Conservation (phyloP, 768 basidiomycete genomes). For the Hypholoma sublateritium region DNA sequence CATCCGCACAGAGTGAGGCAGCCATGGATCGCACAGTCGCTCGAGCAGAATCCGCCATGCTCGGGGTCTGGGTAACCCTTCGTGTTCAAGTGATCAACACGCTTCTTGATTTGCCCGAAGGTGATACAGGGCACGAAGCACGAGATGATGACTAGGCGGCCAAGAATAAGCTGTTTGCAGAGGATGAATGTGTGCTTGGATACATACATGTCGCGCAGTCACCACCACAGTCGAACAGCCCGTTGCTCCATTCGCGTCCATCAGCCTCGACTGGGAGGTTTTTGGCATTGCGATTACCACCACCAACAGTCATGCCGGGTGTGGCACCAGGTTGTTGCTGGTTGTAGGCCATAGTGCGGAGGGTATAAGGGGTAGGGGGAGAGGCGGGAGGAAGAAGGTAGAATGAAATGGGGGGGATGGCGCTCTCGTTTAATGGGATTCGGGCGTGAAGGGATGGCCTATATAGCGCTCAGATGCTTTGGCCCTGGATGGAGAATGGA, state of each 20-base stretch:
- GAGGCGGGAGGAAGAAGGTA: background rate
- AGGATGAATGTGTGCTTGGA: background rate
- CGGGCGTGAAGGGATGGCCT: background rate
- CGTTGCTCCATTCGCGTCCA: constrained; percentile 39
- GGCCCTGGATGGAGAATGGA: background rate
- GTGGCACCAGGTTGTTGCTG: constrained; percentile 20
- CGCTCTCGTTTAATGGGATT: background rate
- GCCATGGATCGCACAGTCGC: constrained; percentile 38
- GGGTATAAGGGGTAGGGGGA: background rate
- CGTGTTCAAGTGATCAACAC: constrained; percentile 36
- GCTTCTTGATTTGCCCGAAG: constrained; percentile 38
- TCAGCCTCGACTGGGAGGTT: constrained; percentile 28
- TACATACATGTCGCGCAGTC: constrained; percentile 32
- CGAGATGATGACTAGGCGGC: constrained; percentile 30
- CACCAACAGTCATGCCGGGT: constrained; percentile 24
- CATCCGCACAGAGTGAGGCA: constrained; percentile 28
- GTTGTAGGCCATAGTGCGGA: constrained; percentile 14
- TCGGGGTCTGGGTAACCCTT: constrained; percentile 37
- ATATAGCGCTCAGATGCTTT: background rate
- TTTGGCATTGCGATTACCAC: constrained; percentile 34
- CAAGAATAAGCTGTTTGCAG: background rate
- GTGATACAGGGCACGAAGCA: constrained; percentile 43
- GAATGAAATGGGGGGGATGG: too few species aligned
- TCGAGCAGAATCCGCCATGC: constrained; percentile 30
- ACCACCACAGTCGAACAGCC: constrained; percentile 30